These are phyloP conservation scores for Tulasnella sp. DNA, from an alignment of 768 basidiomycete species.

Conservation along the genomic window DNA sequence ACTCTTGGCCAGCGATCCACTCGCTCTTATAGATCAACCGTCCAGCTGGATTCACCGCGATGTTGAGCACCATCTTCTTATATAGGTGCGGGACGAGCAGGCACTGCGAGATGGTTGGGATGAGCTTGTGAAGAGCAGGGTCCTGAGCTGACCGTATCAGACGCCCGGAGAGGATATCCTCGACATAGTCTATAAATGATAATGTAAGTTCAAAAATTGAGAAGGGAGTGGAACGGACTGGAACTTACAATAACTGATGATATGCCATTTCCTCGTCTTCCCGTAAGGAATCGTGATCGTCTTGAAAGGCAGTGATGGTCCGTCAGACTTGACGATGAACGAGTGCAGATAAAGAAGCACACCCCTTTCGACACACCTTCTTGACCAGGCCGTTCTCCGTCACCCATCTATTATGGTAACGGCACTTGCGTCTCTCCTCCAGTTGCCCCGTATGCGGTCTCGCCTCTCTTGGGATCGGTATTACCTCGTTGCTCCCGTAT, in stretches of 20 bases:
- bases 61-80: too few relatives aligned
- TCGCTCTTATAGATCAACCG: too few relatives aligned
- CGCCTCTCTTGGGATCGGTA: not conserved
- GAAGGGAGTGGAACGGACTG: too few relatives aligned
- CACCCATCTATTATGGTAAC: not conserved
- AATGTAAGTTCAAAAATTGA: too few relatives aligned
- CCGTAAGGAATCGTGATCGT: not conserved
- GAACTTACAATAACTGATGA: not conserved
- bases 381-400: not conserved
- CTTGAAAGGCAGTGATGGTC: not conserved
- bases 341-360: too few relatives aligned
- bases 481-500: not conserved
- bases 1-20: too few relatives aligned
- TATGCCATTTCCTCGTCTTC: not conserved
- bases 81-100: not conserved
- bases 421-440: not conserved
- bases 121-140: not conserved
- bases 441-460: not conserved
- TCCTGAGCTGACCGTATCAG: not conserved
- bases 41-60: too few relatives aligned
- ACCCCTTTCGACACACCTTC: too few relatives aligned
- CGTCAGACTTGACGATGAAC: not conserved
- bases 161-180: slow-evolving; percentile 1
- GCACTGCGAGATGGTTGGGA: not conserved
- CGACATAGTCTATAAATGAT: not conserved